Evolutionary conservation across 2,329 filamentous ascomycete species (phyloP).

Genomic region (Arthrobotrys pseudoclavata): DNA sequence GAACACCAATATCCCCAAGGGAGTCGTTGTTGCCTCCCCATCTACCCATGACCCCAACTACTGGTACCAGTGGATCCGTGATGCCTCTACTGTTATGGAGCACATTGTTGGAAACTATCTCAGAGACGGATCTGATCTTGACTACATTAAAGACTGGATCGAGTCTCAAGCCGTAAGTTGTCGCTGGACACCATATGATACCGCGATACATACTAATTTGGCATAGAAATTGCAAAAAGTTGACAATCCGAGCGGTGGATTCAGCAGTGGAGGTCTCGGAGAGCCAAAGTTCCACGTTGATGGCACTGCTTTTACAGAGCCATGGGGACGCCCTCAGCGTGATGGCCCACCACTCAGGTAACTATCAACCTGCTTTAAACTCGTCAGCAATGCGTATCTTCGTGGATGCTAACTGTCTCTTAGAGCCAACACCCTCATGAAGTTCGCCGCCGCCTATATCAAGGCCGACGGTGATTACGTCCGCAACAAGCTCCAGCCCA

Average conservation of each 20-base stretch:
- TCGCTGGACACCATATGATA: neutral
- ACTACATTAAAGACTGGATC: slow-evolving; percentile 57
- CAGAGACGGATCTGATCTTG: slow-evolving; percentile 59
- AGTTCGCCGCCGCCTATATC: slow-evolving; percentile 67
- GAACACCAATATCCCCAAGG: slow-evolving; percentile 60
- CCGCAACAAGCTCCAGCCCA: slow-evolving; percentile 64
- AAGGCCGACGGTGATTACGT: slow-evolving; percentile 63
- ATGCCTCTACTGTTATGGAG: slow-evolving; percentile 67
- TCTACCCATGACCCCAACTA: slow-evolving; percentile 67
- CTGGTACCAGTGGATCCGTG: slow-evolving; percentile 69
- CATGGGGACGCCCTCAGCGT: slow-evolving; percentile 68
- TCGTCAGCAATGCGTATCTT: no score
- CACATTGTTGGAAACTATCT: slow-evolving; percentile 67
- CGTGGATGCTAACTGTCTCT: neutral
- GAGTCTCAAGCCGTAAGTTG: slow-evolving; percentile 30
- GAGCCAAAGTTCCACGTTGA: slow-evolving; percentile 67
- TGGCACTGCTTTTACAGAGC: slow-evolving; percentile 64
- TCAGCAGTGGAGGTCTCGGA: slow-evolving; percentile 65
- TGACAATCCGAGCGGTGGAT: slow-evolving; percentile 65
- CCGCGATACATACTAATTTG: neutral
- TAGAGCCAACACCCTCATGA: slow-evolving; percentile 66
- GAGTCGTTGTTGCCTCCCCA: slow-evolving; percentile 68
- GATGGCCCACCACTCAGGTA: slow-evolving; percentile 67
- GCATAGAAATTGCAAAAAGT: slow-evolving; percentile 64
- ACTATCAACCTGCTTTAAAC: neutral